phyloP scores from a whole-genome alignment of 192 early-diverging fungal genomes.

The Entomortierella parvispora region DNA sequence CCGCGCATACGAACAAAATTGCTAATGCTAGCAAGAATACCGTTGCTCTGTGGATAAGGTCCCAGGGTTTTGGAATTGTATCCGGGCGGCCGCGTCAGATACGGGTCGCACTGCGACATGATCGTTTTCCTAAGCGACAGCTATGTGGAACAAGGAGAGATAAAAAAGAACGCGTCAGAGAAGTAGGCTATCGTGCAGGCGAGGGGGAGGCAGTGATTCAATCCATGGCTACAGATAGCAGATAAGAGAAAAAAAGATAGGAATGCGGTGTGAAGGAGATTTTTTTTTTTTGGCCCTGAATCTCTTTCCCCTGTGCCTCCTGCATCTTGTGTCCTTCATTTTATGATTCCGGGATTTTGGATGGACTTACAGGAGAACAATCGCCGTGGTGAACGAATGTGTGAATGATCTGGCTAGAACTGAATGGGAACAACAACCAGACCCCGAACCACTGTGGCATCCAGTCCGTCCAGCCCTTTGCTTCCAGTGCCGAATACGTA shows the following conservation, averaged over 20 bases:
- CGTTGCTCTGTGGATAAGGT: neutral
- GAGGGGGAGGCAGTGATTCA: neutral
- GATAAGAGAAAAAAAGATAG: neutral
- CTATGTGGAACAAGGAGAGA: neutral
- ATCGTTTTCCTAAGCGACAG: neutral
- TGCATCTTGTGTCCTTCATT: too few relatives aligned
- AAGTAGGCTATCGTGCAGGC: neutral
- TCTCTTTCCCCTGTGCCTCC: too few relatives aligned
- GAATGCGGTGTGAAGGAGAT: too few relatives aligned
- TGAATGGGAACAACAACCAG: conserved; percentile 27
- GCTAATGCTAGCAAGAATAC: too few relatives aligned
- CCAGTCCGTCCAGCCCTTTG: conserved; percentile 4
- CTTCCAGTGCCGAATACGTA: conserved; percentile 5
- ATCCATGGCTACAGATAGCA: too few relatives aligned
- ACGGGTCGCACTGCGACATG: conserved; percentile 4
- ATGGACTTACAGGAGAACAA: conserved; percentile 32
- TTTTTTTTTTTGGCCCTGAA: too few relatives aligned
- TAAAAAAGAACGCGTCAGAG: neutral
- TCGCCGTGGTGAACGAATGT: conserved; percentile 24
- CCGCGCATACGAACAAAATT: too few relatives aligned
- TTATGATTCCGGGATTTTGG: too few relatives aligned
- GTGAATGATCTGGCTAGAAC: conserved; percentile 13
- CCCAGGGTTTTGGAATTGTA: conserved; percentile 2
- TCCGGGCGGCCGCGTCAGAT: neutral
- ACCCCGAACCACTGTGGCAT: conserved; percentile 29